Base-by-base conservation (phyloP, 1,284 basidiomycete species). In the Omphalotus olearius region DNA sequence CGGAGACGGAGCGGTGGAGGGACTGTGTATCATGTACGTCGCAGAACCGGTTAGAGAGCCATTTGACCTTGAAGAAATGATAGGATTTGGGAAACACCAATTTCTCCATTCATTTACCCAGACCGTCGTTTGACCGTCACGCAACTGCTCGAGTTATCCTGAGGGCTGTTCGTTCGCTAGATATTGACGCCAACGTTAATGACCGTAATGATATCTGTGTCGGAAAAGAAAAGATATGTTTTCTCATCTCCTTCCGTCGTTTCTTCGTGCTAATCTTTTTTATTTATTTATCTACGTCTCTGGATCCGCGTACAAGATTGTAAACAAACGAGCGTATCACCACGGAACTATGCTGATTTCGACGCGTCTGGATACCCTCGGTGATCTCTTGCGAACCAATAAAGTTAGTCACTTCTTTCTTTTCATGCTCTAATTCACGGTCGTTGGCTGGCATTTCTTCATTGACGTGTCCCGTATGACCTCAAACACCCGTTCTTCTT, bases 291-390 rank as follows among this genome's bases (percentile, higher is more conserved):
- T 57, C 57, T 64, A 99, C 88, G 85, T 99, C 50, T 98, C 96
- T 44, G 97, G 97, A 33, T 98, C 93, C 13, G 97, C 97, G 6
- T 99, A 98, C 74, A 98, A 98, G 72, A 90, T 99, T 54, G 89
- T 91, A 37, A 90, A 85, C 59, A 83, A 85, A 55, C 76, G 97
- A 14, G 93, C 95, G 1, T 99, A 98, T 69, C 96, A 99, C 63
- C 97, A 99, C 64, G 97, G 97, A 0, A 99, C 96, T n/a, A 98
- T 99, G 96, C 80, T 99, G 25, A 89, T 99, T 26, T 87, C 90
- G 11, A 90, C 92, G 4, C 72, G 79, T 44, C 76, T 97, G 18
- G 72, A 79, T 33, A 77, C 80, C 7, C 73, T 96, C 1, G 88
- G 90, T 0, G 79, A 86, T 48, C 70, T 92, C 9, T 73, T 98